A percentile compares a stretch with the other conserved stretches of the same genome.
These are phyloP conservation scores for Penicillium coffeae DNA, from an alignment of 495 filamentous ascomycete species.

Conservation along the genomic window DNA sequence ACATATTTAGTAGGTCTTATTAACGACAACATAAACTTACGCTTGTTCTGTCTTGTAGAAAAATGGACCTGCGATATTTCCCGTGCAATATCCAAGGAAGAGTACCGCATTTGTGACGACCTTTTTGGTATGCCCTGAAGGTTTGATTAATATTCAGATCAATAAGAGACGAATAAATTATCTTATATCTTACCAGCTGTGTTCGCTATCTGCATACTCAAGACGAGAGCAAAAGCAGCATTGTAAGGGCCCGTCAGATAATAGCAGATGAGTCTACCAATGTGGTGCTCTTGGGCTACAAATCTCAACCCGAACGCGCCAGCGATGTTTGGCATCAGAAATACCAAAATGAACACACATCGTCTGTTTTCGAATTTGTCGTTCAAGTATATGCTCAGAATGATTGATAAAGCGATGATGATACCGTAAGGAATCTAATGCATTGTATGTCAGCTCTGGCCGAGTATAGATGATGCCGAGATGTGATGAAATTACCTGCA, in stretches of 20 bases:
- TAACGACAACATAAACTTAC: constrained; percentile 15
- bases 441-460: background rate
- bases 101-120: constrained; percentile 51
- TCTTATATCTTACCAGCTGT: constrained; percentile 57
- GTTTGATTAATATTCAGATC: too few relatives aligned
- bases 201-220: constrained; percentile 53
- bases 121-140: constrained; percentile 53
- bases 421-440: constrained; percentile 55
- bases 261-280: constrained; percentile 42
- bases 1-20: background rate
- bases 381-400: background rate
- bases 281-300: constrained; percentile 17
- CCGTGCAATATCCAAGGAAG: constrained; percentile 51
- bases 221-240: constrained; percentile 53
- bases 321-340: constrained; percentile 1
- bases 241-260: constrained; percentile 57
- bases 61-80: constrained; percentile 56
- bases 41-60: constrained; percentile 56
- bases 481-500: constrained; percentile 57
- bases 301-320: constrained; percentile 14
- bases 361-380: constrained; percentile 54
- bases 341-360: constrained; percentile 21
- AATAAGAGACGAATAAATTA: constrained; percentile 55
- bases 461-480: constrained; percentile 38
- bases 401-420: constrained; percentile 54